These are phyloP conservation scores for Penicillium paxilli DNA, from an alignment of 495 filamentous ascomycete species.

Conservation along the genomic window DNA sequence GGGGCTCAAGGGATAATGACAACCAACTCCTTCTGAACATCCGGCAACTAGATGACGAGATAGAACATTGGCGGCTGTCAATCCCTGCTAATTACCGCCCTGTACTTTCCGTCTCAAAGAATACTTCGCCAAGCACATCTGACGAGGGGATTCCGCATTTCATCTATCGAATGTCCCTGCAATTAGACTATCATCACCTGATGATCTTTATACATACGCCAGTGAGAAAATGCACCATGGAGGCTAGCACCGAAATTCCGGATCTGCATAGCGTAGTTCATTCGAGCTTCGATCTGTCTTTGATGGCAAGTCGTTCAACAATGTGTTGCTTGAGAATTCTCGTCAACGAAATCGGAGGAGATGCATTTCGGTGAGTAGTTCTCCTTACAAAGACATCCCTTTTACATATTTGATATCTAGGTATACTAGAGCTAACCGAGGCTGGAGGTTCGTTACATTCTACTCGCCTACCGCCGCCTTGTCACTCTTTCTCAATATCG, in stretches of 20 bases:
- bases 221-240: slow-evolving; percentile 16
- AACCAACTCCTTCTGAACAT: slow-evolving; percentile 16
- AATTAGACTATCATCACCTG: slow-evolving; percentile 16
- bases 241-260: slow-evolving; percentile 1
- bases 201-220: slow-evolving; percentile 19
- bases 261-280: slow-evolving; percentile 22
- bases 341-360: neutral
- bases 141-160: neutral
- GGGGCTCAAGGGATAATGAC: slow-evolving; percentile 6
- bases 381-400: neutral
- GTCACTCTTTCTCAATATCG: slow-evolving; percentile 18
- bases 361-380: slow-evolving; percentile 11
- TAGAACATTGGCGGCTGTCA: slow-evolving; percentile 18
- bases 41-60: slow-evolving; percentile 16
- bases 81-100: slow-evolving; percentile 12
- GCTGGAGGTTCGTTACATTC: slow-evolving; percentile 11
- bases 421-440: neutral
- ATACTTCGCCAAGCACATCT: neutral
- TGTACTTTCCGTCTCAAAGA: slow-evolving; percentile 13
- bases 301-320: slow-evolving; percentile 18
- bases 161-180: slow-evolving; percentile 10
- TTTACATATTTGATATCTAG: neutral
- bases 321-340: slow-evolving; percentile 11
- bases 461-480: slow-evolving; percentile 11
- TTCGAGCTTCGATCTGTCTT: slow-evolving; percentile 22